Base-by-base conservation (phyloP, 805 yeast species). In the Hanseniaspora guilliermondii region DNA sequence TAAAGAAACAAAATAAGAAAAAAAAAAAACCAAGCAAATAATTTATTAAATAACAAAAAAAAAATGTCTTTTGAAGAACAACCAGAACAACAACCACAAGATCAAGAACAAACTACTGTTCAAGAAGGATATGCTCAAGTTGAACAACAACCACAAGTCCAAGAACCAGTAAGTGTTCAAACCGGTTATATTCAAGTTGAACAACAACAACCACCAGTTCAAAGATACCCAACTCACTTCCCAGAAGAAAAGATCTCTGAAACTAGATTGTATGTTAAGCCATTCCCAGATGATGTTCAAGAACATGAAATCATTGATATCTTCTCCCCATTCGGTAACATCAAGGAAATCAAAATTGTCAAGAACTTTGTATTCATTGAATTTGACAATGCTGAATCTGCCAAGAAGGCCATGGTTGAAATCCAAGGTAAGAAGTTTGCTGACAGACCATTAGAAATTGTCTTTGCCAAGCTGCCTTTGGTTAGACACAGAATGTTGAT, bases 311-410 rank as follows among this genome's bases (percentile, higher is more conserved):
- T 85, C 54, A 82, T 82, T 69, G 86, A 78, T 56, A 80, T 80
- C 65, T 84, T 85, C 65, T 67, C 79, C 21, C 76, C 79, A 55
- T 75, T 75, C 57, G 94, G 91, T 61, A 77, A 83, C 48, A 70
- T 85, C 62, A 73, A 75, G 58, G 87, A 82, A 64, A 79, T 83
- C 53, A 80, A 80, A 65, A 69, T 84, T 60, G 75, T 82, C 76
- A 82, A 84, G 62, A 96, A 96, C 42, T 85, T 81, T 64, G 97
- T 94, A 25, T 89, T 87, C 67, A 85, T 91, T 57, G 95, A 89
- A 67, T 93, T 80, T 63, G 87, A 80, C 66, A 77, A 74, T 56
- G 76, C 81, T 56, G 93, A 82, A 48, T 74, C 77, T 56, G 96
- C 91, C 58, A 69, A 76, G 62, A 70, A 73, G 64, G 96, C 95